Percentiles rank a stretch among this genome's conserved stretches.
Evolutionary conservation across 1,284 basidiomycete genomes (phyloP).

Genomic region (Golubevia sp.): DNA sequence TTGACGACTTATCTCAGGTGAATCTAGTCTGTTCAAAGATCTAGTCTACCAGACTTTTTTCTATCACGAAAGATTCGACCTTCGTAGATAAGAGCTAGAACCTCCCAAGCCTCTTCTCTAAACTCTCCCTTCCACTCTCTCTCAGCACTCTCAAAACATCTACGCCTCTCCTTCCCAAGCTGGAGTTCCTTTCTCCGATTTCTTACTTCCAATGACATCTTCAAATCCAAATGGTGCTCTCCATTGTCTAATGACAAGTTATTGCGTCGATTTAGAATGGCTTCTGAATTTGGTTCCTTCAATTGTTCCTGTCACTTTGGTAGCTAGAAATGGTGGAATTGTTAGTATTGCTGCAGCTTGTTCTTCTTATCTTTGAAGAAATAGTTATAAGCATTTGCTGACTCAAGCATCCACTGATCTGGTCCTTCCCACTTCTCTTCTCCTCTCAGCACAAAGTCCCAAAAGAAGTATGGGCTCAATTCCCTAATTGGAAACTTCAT

Average conservation of each 20-base stretch:
- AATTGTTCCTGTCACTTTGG: conserved; percentile 31
- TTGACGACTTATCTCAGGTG: no score
- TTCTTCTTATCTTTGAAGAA: background rate
- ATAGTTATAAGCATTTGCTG: background rate
- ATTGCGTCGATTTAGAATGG: conserved; percentile 48
- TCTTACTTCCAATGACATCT: conserved; percentile 34
- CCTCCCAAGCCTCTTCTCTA: background rate
- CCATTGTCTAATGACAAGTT: conserved; percentile 39
- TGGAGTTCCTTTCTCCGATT: conserved; percentile 22
- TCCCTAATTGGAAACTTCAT: background rate
- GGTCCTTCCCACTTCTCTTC: conserved; percentile 1
- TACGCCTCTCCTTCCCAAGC: conserved; percentile 13
- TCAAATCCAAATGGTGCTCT: conserved; percentile 19
- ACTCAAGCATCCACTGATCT: conserved; percentile 11
- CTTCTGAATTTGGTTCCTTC: conserved; percentile 35
- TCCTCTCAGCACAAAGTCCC: conserved; percentile 4
- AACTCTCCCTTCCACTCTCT: background rate
- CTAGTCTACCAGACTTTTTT: no score
- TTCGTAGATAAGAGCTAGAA: no score
- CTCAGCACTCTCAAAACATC: conserved; percentile 31
- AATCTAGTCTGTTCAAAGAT: no score
- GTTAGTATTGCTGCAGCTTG: background rate
- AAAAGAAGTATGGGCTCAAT: no score
- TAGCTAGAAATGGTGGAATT: conserved; percentile 7
- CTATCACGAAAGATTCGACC: no score